A percentile compares a stretch with the other conserved stretches of the same genome.
These are phyloP conservation scores for Lolium rigidum DNA, from an alignment of 176 grass and related monocot species.

Conservation along the genomic window DNA sequence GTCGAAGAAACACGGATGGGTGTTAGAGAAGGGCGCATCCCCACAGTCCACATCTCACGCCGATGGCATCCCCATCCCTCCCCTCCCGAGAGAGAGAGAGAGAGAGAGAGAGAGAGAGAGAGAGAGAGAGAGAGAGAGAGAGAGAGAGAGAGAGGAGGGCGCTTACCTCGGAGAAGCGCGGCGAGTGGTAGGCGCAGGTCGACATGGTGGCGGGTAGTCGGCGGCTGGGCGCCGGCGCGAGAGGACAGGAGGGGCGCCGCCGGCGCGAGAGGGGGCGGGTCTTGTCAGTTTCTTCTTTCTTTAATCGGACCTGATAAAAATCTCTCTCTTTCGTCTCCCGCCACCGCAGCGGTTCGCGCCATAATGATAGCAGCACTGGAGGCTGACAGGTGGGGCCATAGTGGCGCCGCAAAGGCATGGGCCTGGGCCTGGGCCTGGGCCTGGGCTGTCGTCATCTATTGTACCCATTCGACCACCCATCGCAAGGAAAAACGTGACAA, in stretches of 20 bases:
- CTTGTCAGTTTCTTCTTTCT: slow-evolving; percentile 13
- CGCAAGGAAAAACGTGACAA: too few relatives aligned
- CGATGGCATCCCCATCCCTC: not conserved
- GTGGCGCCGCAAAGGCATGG: not conserved
- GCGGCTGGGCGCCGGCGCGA: slow-evolving; percentile 39
- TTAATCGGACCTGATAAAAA: not conserved
- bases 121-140: too few relatives aligned
- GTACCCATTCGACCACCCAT: not conserved
- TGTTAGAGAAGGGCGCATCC: slow-evolving; percentile 9
- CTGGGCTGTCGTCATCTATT: not conserved
- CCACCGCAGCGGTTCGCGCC: slow-evolving; percentile 49
- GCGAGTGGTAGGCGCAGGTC: slow-evolving; percentile 65
- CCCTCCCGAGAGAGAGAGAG: not conserved
- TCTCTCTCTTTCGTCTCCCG: slow-evolving; percentile 23
- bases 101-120: not conserved
- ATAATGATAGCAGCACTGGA: not conserved
- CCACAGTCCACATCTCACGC: not conserved
- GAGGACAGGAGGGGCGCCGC: slow-evolving; percentile 1
- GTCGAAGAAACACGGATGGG: not conserved
- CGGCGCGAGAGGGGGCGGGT: slow-evolving; percentile 1
- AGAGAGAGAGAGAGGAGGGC: not conserved
- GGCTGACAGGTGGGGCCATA: not conserved
- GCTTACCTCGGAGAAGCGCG: slow-evolving; percentile 84
- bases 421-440: not conserved
- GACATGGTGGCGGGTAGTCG: slow-evolving; percentile 49